phyloP scores from a whole-genome alignment of 208 protist genomes.

The Crithidia sp. region DNA sequence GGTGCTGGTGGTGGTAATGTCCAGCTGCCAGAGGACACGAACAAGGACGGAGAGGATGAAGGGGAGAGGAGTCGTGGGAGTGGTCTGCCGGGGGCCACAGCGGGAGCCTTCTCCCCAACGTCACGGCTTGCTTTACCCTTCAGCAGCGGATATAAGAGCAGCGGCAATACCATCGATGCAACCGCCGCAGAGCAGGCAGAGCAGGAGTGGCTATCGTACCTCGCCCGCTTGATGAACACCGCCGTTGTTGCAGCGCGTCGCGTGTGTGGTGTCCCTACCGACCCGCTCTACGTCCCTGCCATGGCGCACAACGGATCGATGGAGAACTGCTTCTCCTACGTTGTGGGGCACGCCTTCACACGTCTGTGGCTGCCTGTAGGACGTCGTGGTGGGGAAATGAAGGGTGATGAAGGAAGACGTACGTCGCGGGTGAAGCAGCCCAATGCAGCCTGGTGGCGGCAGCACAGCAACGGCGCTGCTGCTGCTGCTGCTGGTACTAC shows the following conservation, averaged over 20 bases:
- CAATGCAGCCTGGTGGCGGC: too few species aligned
- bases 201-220: conserved; percentile 41
- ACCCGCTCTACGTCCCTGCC: conserved; percentile 48
- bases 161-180: background rate
- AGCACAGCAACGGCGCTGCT: background rate
- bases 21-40: background rate
- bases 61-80: background rate
- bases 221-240: conserved; percentile 47
- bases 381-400: background rate
- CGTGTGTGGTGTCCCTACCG: conserved; percentile 49
- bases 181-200: background rate
- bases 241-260: conserved; percentile 49
- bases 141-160: conserved; percentile 5
- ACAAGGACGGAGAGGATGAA: background rate
- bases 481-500: background rate
- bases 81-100: too few species aligned
- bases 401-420: too few species aligned
- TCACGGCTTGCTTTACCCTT: too few species aligned
- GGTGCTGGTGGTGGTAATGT: background rate
- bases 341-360: conserved; percentile 40
- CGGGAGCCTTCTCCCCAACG: too few species aligned
- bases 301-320: conserved; percentile 26
- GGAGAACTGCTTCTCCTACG: conserved; percentile 36
- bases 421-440: too few species aligned
- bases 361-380: conserved; percentile 18